These are phyloP conservation scores for Cylindrodendrum hubeiense DNA, from an alignment of 2,329 filamentous ascomycete genomes.

Conservation along the genomic window DNA sequence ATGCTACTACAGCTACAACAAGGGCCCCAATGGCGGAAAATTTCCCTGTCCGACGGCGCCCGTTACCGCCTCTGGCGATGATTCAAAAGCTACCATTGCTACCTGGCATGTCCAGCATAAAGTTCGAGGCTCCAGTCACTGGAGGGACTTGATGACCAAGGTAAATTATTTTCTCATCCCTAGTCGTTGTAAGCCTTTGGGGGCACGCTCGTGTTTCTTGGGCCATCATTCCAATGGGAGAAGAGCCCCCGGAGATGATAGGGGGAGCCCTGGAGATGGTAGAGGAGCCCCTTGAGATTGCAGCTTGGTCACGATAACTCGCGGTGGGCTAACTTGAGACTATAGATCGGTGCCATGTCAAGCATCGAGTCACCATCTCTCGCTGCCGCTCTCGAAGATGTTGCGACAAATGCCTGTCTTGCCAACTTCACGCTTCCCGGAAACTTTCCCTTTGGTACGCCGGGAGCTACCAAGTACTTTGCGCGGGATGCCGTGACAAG, in stretches of 20 bases:
- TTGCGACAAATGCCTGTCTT: conserved; percentile 51
- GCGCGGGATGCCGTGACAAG: conserved; percentile 47
- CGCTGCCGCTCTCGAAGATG: conserved; percentile 45
- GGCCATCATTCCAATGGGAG: not conserved
- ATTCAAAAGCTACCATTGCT: conserved; percentile 45
- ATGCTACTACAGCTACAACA: conserved; percentile 54
- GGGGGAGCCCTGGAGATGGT: no score
- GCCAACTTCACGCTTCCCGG: conserved; percentile 51
- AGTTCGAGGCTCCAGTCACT: conserved; percentile 51
- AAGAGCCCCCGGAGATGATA: not conserved
- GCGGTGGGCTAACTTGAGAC: not conserved
- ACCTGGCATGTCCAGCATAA: conserved; percentile 51
- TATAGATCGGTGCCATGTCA: conserved; percentile 45
- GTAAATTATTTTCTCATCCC: conserved; percentile 33
- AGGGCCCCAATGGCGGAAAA: conserved; percentile 51
- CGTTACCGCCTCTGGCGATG: conserved; percentile 31
- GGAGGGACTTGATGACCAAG: conserved; percentile 53
- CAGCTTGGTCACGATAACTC: not conserved
- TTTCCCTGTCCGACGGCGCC: conserved; percentile 49
- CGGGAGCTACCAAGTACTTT: conserved; percentile 49
- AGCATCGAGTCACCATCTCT: conserved; percentile 44
- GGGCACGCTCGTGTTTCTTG: not conserved
- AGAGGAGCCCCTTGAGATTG: not conserved
- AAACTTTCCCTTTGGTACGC: conserved; percentile 55
- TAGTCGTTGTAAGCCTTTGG: not conserved